A percentile compares a stretch with the other conserved stretches of the same genome.
Evolutionary conservation across 2,329 filamentous ascomycete genomes (phyloP).

Genomic region (Polychaeton citri): DNA sequence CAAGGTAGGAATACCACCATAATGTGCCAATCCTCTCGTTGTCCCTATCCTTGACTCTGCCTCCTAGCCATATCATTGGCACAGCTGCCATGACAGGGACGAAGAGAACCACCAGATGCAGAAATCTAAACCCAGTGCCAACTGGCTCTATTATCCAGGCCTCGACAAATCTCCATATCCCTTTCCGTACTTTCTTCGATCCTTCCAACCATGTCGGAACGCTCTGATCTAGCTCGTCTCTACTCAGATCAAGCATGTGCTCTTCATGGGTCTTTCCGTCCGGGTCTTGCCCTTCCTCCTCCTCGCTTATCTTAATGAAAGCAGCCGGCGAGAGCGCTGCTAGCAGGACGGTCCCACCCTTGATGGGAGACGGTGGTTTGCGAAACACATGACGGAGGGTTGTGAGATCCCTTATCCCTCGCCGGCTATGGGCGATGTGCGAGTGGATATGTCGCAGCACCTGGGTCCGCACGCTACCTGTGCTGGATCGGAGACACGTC

Average conservation of each 20-base stretch:
- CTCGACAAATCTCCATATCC: constrained; percentile 55
- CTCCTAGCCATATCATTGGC: constrained; percentile 69
- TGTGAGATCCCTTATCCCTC: constrained; percentile 11
- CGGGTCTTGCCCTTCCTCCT: constrained; percentile 26
- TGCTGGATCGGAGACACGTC: background rate
- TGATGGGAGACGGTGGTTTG: constrained; percentile 20
- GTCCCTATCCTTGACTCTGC: constrained; percentile 47
- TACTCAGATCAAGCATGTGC: constrained; percentile 75
- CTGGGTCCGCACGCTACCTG: constrained; percentile 11
- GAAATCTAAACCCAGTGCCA: constrained; percentile 73
- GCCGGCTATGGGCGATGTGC: constrained; percentile 16
- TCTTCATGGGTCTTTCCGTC: constrained; percentile 58
- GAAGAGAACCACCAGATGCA: constrained; percentile 79
- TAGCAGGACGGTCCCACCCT: constrained; percentile 20
- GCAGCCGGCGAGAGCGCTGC: constrained; percentile 42
- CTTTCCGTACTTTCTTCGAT: constrained; percentile 44
- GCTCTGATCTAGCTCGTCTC: constrained; percentile 60
- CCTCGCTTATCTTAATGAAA: constrained; percentile 44
- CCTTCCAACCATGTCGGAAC: constrained; percentile 50
- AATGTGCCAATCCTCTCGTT: constrained; percentile 70
- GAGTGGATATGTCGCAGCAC: constrained; percentile 17
- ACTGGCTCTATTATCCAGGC: constrained; percentile 67
- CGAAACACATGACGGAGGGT: constrained; percentile 15
- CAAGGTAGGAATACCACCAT: constrained; percentile 90
- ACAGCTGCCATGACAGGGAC: constrained; percentile 74